phyloP scores from a whole-genome alignment of 192 early-diverging fungal species.

The Coemansia interrupta region DNA sequence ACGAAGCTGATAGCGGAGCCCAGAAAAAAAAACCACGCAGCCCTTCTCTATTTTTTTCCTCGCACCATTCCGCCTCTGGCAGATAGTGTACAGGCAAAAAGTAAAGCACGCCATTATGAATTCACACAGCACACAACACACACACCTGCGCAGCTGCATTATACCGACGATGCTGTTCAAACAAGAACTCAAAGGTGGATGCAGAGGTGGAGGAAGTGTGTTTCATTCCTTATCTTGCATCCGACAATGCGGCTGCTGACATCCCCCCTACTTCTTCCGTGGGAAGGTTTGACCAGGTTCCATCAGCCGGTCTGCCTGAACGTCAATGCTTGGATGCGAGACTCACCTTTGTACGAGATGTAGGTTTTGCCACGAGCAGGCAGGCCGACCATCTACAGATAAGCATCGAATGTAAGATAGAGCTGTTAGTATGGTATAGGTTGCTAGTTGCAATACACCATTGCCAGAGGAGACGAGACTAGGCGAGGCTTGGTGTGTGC shows the following conservation, averaged over 20 bases:
- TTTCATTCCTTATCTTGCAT: too few species aligned
- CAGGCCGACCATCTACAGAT: conserved; percentile 78
- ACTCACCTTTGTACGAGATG: conserved; percentile 81
- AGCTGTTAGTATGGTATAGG: neutral
- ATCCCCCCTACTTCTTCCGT: neutral
- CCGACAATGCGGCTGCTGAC: neutral
- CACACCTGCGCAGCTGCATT: too few species aligned
- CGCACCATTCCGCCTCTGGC: too few species aligned
- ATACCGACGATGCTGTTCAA: too few species aligned
- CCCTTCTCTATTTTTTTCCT: too few species aligned
- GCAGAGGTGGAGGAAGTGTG: too few species aligned
- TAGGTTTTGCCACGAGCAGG: conserved; percentile 97
- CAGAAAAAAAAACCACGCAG: too few species aligned
- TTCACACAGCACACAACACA: too few species aligned
- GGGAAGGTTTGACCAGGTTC: neutral
- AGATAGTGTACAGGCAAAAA: too few species aligned
- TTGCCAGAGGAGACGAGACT: neutral
- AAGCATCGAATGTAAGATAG: neutral
- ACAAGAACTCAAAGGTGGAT: too few species aligned
- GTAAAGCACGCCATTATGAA: too few species aligned
- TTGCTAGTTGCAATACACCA: neutral
- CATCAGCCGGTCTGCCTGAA: too few species aligned
- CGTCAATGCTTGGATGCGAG: neutral
- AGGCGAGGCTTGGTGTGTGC: neutral
- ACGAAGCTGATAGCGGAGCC: neutral